Evolutionary conservation across 441 rosid species (phyloP).

Genomic region (Corymbia calophylla): DNA sequence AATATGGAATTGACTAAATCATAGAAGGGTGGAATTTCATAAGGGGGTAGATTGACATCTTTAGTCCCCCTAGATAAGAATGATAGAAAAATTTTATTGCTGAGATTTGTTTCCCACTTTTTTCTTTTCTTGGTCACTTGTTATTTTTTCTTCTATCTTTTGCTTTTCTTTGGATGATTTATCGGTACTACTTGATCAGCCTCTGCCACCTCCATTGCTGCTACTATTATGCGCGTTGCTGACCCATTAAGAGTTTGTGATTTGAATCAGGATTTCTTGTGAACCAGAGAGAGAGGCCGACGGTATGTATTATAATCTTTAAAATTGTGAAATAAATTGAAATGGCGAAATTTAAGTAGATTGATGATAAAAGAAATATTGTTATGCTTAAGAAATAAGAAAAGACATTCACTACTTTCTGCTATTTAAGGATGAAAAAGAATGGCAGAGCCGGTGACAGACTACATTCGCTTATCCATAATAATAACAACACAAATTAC

Average conservation of each 20-base stretch:
- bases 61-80: too few species aligned
- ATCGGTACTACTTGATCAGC: fast-evolving
- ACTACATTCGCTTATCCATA: not conserved
- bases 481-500: not conserved
- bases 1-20: not conserved
- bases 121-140: not conserved
- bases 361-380: not conserved
- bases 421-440: not conserved
- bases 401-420: not conserved
- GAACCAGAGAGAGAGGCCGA: fast-evolving
- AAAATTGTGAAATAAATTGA: not conserved
- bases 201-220: fast-evolving
- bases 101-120: not conserved
- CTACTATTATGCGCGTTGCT: not conserved
- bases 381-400: not conserved
- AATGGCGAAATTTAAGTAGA: not conserved
- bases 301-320: not conserved
- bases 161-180: not conserved
- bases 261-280: not conserved
- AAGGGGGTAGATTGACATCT: not conserved
- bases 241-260: not conserved
- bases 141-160: not conserved
- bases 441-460: not conserved
- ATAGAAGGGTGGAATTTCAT: not conserved
- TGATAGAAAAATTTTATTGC: not conserved